Base-by-base conservation (phyloP, 2,329 filamentous ascomycete genomes). In the Alternaria burnsii region DNA sequence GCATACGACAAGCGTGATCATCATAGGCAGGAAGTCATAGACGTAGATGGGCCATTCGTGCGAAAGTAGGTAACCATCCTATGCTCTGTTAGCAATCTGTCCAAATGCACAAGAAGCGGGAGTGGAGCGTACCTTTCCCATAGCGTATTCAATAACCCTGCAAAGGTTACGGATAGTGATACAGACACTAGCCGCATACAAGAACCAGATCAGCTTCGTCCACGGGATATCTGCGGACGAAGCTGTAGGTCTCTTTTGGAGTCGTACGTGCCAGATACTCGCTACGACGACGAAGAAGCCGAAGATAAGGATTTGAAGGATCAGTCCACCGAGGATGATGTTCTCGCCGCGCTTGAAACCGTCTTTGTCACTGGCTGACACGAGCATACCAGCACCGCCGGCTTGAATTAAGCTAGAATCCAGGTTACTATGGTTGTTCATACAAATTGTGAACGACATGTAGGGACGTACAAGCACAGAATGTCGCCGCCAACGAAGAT, bases 261-360 rank as follows among this genome's bases (percentile, higher is more conserved):
- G 78, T 4, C 83, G 78, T 3, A 64, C 52, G 63, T 88, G 82
- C 74, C 88, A 87, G 1, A 84, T 59, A 3, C 80, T 64, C 0
- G 84, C 80, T 1, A 82, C 81, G 5, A 82, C 57, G 36, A 85
- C 73, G 67, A 89, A 90, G 36, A 88, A 74, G 22, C 79, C 81
- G 62, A 89, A 88, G 56, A 86, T 82, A 42, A 86, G 40, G 24
- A 90, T 80, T 69, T 90, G 88, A 16, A 88, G 71, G 32, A 85
- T 71, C 3, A 90, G 76, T 2, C 88, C 87, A 1, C 67, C 82
- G 8, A 89, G 74, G n/a, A 89, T 82, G 50, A 89, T 77, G 18
- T 82, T 80, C 63, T 85, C 71, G n/a, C 83, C 85, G 12, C 76
- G 73, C 26, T 80, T 66, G 50, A 74, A 24, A 44, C 63, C 41